A percentile compares a stretch with the other conserved stretches of the same genome.
These are phyloP conservation scores for Sclerotinia spermophila DNA, from an alignment of 2,329 filamentous ascomycete species.

Conservation along the genomic window DNA sequence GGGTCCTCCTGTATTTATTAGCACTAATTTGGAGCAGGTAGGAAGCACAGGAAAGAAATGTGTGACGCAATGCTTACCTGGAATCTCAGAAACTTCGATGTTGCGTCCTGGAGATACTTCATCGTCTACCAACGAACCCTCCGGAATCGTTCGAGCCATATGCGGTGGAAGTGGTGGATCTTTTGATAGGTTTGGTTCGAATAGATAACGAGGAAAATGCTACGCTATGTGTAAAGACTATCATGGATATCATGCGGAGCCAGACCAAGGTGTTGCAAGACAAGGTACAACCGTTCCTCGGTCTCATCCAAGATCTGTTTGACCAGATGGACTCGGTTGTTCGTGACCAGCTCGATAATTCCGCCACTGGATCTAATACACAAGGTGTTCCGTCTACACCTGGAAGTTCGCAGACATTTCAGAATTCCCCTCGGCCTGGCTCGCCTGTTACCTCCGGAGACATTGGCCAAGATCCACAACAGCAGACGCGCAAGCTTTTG, in stretches of 20 bases:
- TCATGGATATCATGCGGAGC: slow-evolving; percentile 93
- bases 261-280: slow-evolving; percentile 77
- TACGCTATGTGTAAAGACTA: slow-evolving; percentile 95
- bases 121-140: slow-evolving; percentile 73
- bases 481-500: slow-evolving; percentile 73
- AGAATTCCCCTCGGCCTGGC: slow-evolving; percentile 76
- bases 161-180: slow-evolving; percentile 82
- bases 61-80: slow-evolving; percentile 14
- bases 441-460: slow-evolving; percentile 86
- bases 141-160: slow-evolving; percentile 82
- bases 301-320: slow-evolving; percentile 92
- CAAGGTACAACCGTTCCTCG: slow-evolving; percentile 85
- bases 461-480: slow-evolving; percentile 74
- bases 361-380: slow-evolving; percentile 50
- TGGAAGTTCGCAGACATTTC: slow-evolving; percentile 65
- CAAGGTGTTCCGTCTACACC: slow-evolving; percentile 64
- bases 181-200: slow-evolving; percentile 82
- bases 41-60: slow-evolving; percentile 31
- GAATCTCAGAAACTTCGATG: slow-evolving; percentile 73
- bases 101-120: slow-evolving; percentile 89
- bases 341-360: slow-evolving; percentile 88
- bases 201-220: slow-evolving; percentile 98
- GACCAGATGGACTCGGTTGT: slow-evolving; percentile 92
- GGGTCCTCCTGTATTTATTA: slow-evolving; percentile 85
- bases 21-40: slow-evolving; percentile 84